Percentiles rank a stretch among this genome's conserved stretches.
Conservation (phyloP, 352 stramenopile genomes). For the Globisporangium nunn region DNA sequence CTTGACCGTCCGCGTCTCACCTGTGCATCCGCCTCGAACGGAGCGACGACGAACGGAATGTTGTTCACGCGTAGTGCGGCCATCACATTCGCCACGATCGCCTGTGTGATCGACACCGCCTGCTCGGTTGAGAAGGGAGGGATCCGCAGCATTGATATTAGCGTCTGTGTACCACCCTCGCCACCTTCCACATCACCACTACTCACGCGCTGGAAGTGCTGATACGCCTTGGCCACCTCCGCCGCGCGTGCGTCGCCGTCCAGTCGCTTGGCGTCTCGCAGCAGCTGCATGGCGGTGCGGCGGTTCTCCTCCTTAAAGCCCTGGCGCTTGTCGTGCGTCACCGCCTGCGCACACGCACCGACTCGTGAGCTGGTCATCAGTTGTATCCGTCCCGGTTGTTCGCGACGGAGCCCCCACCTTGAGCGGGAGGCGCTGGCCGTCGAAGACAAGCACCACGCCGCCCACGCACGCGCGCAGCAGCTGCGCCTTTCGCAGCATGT, state of each 20-base stretch:
- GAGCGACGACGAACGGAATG: constrained; percentile 59
- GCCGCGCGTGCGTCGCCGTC: constrained; percentile 38
- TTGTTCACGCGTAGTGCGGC: constrained; percentile 31
- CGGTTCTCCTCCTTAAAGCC: constrained; percentile 51
- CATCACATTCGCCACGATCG: constrained; percentile 55
- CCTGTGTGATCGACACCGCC: constrained; percentile 60
- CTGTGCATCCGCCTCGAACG: constrained; percentile 70
- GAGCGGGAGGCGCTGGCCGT: constrained; percentile 61
- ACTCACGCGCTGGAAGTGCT: constrained; percentile 44
- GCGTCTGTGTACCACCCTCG: too few relatives aligned
- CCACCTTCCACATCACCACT: too few relatives aligned
- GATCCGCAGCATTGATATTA: too few relatives aligned
- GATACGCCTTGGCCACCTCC: constrained; percentile 50
- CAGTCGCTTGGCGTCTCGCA: constrained; percentile 41
- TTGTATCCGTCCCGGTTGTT: too few relatives aligned
- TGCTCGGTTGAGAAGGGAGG: constrained; percentile 3
- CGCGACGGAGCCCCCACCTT: constrained; percentile 25
- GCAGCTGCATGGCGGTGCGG: constrained; percentile 36
- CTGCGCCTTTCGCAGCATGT: constrained; percentile 72
- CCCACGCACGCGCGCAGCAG: constrained; percentile 45
- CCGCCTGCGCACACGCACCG: constrained; percentile 21
- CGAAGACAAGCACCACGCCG: constrained; percentile 66
- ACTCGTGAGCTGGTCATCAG: not conserved
- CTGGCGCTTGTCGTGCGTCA: constrained; percentile 58
- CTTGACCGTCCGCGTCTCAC: constrained; percentile 1